These are phyloP conservation scores for Nemania sp. DNA, from an alignment of 2,329 filamentous ascomycete species.

Conservation along the genomic window DNA sequence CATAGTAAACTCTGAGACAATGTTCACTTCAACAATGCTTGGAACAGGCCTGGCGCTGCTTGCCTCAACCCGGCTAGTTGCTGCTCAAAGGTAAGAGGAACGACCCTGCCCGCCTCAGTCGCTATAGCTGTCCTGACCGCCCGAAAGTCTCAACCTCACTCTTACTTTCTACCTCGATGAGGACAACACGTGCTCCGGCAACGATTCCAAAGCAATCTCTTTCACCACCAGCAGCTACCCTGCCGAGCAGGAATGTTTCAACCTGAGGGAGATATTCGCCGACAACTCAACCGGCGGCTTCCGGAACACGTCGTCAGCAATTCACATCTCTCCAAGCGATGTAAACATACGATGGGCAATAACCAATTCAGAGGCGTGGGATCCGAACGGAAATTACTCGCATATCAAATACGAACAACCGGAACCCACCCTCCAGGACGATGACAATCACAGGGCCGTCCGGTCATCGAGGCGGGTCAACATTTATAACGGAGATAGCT, in stretches of 20 bases:
- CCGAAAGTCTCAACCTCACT: not conserved
- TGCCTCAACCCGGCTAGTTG: constrained; percentile 5
- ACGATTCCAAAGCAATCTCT: constrained; percentile 4
- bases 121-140: not conserved
- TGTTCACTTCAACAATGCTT: constrained; percentile 2
- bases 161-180: constrained; percentile 1
- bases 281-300: constrained; percentile 4
- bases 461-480: constrained; percentile 6
- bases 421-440: not conserved
- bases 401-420: constrained; percentile 9
- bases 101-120: not conserved
- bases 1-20: not conserved
- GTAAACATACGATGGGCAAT: not conserved
- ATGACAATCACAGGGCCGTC: not conserved
- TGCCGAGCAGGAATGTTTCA: not conserved
- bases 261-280: not conserved
- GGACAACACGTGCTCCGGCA: constrained; percentile 1
- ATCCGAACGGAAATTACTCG: constrained; percentile 4
- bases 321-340: not conserved
- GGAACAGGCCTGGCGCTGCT: not conserved
- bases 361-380: constrained; percentile 1
- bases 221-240: not conserved
- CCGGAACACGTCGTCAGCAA: not conserved
- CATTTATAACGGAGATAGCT: constrained; percentile 7
- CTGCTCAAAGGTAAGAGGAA: constrained; percentile 5